Percentiles rank a stretch among this genome's conserved stretches.
These are phyloP conservation scores for Apiosordaria backusii DNA, from an alignment of 495 filamentous ascomycete genomes.

Conservation along the genomic window DNA sequence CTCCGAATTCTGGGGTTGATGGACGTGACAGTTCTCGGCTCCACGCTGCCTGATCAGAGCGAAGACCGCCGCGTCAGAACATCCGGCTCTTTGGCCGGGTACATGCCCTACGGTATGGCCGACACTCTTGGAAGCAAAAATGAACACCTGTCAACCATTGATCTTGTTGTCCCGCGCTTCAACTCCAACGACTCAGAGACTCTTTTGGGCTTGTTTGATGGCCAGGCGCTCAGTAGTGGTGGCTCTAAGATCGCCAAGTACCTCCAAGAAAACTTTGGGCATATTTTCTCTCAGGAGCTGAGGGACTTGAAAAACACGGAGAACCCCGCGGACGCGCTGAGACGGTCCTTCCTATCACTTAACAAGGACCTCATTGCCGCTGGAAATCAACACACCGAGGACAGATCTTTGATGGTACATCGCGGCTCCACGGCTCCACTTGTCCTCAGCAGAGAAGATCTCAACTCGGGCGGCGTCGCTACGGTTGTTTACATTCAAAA, in stretches of 20 bases:
- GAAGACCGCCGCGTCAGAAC: slow-evolving; percentile 94
- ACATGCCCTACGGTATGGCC: slow-evolving; percentile 93
- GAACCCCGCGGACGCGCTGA: slow-evolving; percentile 74
- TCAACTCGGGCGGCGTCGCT: slow-evolving; percentile 84
- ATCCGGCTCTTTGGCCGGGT: slow-evolving; percentile 84
- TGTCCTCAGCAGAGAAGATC: slow-evolving; percentile 78
- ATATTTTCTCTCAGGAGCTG: slow-evolving; percentile 78
- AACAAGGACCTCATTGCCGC: slow-evolving; percentile 92
- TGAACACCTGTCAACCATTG: slow-evolving; percentile 94
- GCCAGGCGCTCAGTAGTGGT: slow-evolving; percentile 74
- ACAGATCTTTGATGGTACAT: slow-evolving; percentile 58
- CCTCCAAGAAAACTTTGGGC: slow-evolving; percentile 87
- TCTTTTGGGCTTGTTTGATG: slow-evolving; percentile 91
- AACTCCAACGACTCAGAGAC: slow-evolving; percentile 89
- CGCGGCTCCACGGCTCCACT: slow-evolving; percentile 64
- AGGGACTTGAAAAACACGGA: slow-evolving; percentile 64
- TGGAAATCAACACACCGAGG: slow-evolving; percentile 79
- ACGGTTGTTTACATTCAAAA: slow-evolving; percentile 86
- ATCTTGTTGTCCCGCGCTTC: slow-evolving; percentile 91
- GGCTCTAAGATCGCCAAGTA: slow-evolving; percentile 96
- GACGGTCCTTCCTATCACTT: slow-evolving; percentile 79
- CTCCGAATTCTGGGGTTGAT: slow-evolving; percentile 89
- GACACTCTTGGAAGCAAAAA: slow-evolving; percentile 82
- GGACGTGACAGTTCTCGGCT: slow-evolving; percentile 89
- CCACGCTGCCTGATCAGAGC: slow-evolving; percentile 87